phyloP scores from a whole-genome alignment of 2,329 filamentous ascomycete genomes.

The Colletotrichum camelliae region DNA sequence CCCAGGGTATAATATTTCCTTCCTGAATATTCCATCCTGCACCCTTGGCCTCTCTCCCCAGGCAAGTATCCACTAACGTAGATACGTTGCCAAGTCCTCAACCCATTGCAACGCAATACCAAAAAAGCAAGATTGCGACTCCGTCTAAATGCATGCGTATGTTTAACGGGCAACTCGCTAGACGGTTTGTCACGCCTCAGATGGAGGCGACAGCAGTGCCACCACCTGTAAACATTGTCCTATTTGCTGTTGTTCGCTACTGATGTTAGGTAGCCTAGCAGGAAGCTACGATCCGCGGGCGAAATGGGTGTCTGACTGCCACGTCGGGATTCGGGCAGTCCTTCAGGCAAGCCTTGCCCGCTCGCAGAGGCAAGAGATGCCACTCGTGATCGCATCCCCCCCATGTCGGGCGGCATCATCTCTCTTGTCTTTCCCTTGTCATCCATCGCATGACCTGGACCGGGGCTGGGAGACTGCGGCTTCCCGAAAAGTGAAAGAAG shows the following conservation, averaged over 20 bases:
- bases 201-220: background rate
- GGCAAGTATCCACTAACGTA: background rate
- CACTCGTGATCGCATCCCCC: constrained; percentile 39
- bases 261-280: constrained; percentile 75
- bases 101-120: constrained; percentile 5
- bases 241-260: constrained; percentile 42
- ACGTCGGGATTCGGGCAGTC: constrained; percentile 40
- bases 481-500: constrained; percentile 70
- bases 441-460: background rate
- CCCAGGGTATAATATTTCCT: constrained; percentile 16
- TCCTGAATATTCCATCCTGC: constrained; percentile 9
- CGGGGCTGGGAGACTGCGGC: constrained; percentile 30
- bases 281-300: constrained; percentile 75
- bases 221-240: background rate
- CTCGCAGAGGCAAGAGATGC: constrained; percentile 49
- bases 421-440: constrained; percentile 36
- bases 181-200: background rate
- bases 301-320: constrained; percentile 63
- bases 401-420: constrained; percentile 24
- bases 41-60: background rate
- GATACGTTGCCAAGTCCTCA: background rate
- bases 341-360: constrained; percentile 33
- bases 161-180: background rate
- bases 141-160: background rate
- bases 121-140: background rate